Evolutionary conservation across 306 rosid species (phyloP).

Genomic region (Fagus sylvatica): DNA sequence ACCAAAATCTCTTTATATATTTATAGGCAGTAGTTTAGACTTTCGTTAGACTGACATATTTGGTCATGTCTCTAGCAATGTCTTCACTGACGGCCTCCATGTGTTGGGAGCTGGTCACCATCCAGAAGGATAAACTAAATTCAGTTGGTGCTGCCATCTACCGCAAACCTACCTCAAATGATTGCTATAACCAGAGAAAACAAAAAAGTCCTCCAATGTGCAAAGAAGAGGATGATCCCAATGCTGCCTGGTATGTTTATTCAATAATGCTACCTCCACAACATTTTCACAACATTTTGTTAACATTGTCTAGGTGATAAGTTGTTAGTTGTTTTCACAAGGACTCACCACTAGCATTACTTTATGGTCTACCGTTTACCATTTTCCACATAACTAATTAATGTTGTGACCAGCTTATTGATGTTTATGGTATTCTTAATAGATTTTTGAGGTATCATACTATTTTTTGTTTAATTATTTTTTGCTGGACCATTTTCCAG

Average conservation of each 20-base stretch:
- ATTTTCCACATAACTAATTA: too few species aligned
- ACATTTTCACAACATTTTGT: too few species aligned
- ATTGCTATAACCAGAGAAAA: conserved; percentile 73
- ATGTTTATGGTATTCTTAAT: not conserved
- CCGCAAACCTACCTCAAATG: conserved; percentile 72
- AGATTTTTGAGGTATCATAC: not conserved
- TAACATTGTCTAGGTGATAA: too few species aligned
- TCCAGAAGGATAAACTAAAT: conserved; percentile 66
- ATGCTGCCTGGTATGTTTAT: conserved; percentile 78
- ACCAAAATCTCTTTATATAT: not conserved
- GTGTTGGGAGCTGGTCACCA: conserved; percentile 93
- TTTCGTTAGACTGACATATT: conserved; percentile 12
- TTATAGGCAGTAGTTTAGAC: not conserved
- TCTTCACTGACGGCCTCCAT: conserved; percentile 62
- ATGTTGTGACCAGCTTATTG: too few species aligned
- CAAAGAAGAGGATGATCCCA: conserved; percentile 72
- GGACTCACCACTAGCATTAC: too few species aligned
- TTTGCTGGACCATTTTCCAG: conserved; percentile 29
- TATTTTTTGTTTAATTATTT: not conserved
- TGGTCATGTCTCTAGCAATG: conserved; percentile 52
- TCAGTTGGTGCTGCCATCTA: conserved; percentile 69
- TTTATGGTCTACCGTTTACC: too few species aligned
- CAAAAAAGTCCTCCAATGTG: conserved; percentile 76
- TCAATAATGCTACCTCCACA: too few species aligned
- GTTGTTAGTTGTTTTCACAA: too few species aligned